Conservation (phyloP, 169 alveolate species). For the Blepharisma undulans region DNA sequence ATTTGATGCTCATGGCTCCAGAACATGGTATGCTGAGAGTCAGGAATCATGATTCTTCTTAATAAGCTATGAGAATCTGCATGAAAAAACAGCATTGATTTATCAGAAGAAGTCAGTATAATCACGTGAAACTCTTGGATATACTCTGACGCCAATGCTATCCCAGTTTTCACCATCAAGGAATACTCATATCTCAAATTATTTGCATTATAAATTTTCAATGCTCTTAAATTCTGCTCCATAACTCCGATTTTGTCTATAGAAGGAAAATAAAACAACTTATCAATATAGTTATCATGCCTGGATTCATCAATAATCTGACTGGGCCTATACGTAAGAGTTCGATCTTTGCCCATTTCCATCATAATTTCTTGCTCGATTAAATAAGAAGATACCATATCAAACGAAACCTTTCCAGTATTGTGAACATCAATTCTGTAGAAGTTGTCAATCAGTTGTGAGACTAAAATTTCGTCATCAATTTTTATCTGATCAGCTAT, state of each 20-base stretch:
- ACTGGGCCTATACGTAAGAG: slow-evolving; percentile 52
- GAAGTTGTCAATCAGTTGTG: slow-evolving; percentile 62
- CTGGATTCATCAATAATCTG: slow-evolving; percentile 53
- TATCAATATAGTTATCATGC: slow-evolving; percentile 69
- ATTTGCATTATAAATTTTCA: slow-evolving; percentile 59
- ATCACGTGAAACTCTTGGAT: slow-evolving; percentile 50
- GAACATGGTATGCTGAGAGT: slow-evolving; percentile 55
- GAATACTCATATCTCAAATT: slow-evolving; percentile 46
- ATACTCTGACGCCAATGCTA: slow-evolving; percentile 52
- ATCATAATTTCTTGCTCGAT: slow-evolving; percentile 68
- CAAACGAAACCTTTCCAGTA: slow-evolving; percentile 52
- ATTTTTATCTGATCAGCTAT: not conserved
- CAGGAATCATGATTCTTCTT: slow-evolving; percentile 53
- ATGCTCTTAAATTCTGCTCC: slow-evolving; percentile 59
- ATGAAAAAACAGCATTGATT: slow-evolving; percentile 51
- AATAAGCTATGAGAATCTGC: slow-evolving; percentile 39
- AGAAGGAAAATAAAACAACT: slow-evolving; percentile 55
- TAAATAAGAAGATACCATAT: slow-evolving; percentile 50
- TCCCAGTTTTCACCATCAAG: slow-evolving; percentile 46
- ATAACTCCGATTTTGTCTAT: slow-evolving; percentile 60
- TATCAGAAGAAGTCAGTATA: slow-evolving; percentile 47
- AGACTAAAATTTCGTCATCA: slow-evolving; percentile 46
- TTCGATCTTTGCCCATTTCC: slow-evolving; percentile 32
- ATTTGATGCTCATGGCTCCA: slow-evolving; percentile 46
- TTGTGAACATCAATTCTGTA: slow-evolving; percentile 49